Base-by-base conservation (phyloP, 164 flowering plant species). In the Brasenia schreberi region DNA sequence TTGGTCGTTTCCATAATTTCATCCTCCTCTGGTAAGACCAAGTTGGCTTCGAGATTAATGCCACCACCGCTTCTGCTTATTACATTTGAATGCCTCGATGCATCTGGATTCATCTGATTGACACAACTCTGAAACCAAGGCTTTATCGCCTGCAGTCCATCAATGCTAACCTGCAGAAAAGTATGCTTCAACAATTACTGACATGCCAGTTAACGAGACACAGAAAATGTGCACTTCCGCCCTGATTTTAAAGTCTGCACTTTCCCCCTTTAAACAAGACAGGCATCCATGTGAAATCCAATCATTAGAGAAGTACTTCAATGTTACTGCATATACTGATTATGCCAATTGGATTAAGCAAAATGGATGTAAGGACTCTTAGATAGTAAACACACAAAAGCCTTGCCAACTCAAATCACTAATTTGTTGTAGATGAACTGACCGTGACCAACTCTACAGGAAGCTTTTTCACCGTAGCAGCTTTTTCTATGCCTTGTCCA, bases 141-240 rank as follows among this genome's bases (percentile, higher is more conserved):
- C 78, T 94, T 94, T 74, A 89, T 76, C 62, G 80, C 86, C 81
- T 88, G 86, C 84, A 94, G 71, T 39, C 99, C 99, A 76, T 87
- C 92, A 27, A 91, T 82, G 67, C 86, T 80, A 72, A 91, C 85
- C 97, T 94, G 81, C 77, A 82, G 66, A 6, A 60, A 60, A 60
- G n/a, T 23, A 23, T 43, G 0, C 27, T 23, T 23, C 27, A 23
- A 23, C 27, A 23, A 23, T 23, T 23, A 23, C 27, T 23, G 27
- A 23, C 27, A 23, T 23, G 27, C 27, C 27, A 23, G 27, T 23
- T 23, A 23, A 23, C 27, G 27, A 23, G 27, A 23, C 27, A 23
- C 1, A 23, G 2, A 23, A 23, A 23, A 23, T 23, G 27, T 23
- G 27, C 27, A 23, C 27, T 23, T 23, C 27, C 2, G 27, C 27